Conservation (phyloP, 2,329 filamentous ascomycete genomes). For the Leptographium wingfieldii region DNA sequence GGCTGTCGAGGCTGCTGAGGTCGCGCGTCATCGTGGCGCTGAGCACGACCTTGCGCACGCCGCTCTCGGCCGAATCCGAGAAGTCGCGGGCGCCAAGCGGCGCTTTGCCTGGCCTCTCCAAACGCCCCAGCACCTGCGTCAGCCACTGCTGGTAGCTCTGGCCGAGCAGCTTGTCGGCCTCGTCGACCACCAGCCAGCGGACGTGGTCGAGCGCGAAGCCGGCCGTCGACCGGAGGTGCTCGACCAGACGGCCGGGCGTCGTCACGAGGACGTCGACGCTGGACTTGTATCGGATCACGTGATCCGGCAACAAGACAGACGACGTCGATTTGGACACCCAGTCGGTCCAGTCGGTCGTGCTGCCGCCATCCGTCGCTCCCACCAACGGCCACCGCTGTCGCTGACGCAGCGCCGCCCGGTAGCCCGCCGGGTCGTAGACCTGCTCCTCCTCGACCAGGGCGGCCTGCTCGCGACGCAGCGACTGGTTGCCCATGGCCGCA, state of each 20-base stretch:
- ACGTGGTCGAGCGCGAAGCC: constrained; percentile 70
- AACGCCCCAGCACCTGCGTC: constrained; percentile 53
- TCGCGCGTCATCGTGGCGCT: constrained; percentile 90
- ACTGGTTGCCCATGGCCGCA: constrained; percentile 69
- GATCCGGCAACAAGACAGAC: constrained; percentile 26
- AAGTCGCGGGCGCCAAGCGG: constrained; percentile 40
- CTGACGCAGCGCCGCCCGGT: constrained; percentile 23
- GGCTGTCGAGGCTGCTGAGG: constrained; percentile 60
- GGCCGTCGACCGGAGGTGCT: constrained; percentile 73
- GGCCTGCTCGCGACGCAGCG: constrained; percentile 52
- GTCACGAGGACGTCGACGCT: constrained; percentile 82
- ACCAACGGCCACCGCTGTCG: constrained; percentile 25
- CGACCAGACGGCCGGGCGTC: constrained; percentile 82
- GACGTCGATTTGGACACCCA: constrained; percentile 7
- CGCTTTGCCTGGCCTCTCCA: constrained; percentile 17
- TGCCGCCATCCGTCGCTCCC: background rate
- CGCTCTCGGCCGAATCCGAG: constrained; percentile 36
- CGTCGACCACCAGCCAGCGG: constrained; percentile 83
- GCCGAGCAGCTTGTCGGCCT: constrained; percentile 82
- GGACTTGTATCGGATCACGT: constrained; percentile 53
- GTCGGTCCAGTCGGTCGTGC: too few species aligned
- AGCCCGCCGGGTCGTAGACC: constrained; percentile 52
- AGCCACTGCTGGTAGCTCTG: constrained; percentile 93
- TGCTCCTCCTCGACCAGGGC: constrained; percentile 32
- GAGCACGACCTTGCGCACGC: constrained; percentile 68